Base-by-base conservation (phyloP, 148 eudicot species). In the Silene conica region DNA sequence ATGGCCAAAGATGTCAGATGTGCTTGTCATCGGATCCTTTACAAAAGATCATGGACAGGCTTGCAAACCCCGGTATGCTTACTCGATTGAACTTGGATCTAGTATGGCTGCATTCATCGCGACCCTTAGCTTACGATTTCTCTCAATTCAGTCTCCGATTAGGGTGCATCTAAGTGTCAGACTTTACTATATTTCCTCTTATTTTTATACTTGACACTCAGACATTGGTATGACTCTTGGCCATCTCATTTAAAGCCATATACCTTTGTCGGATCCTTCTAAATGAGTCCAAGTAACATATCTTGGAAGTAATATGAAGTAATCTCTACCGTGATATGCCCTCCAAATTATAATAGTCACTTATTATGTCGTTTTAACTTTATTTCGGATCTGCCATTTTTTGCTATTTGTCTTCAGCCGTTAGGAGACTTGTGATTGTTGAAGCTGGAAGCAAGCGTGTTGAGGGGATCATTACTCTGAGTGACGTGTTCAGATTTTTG, bases 371-470 rank as follows among this genome's bases (percentile, higher is more conserved):
- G 3, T 31, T 34, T 19, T n/a, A 18, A 23, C 26, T 15, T 19
- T 5, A 12, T 61, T 41, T 22, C n/a, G 14, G 21, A 28, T 11
- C 41, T 58, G 67, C 34, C 52, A 76, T 70, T 13, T 25, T 34
- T 78, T 66, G 66, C 61, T 55, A 19, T 22, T 74, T 70, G 68
- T 76, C 50, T 77, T 77, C 92, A 93, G 98, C 96, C 25, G 90
- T 87, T 8, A 85, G 98, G 80, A 85, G 96, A 74, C 94, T 93
- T 73, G 89, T 93, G 14, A 86, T 93, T 56, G 98, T 93, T 67
- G 98, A 93, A 82, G 98, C 43, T 38, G 98, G 98, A 10, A 93
- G 96, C 88, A 93, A 93, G 86, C 98, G 92, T 7, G 98, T 93
- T 1, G 94, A 93, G 73, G 98, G 98, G 25, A 88, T 90, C 62